Base-by-base conservation (phyloP, 176 grass and related monocot genomes). In the Pontederia crassipes region DNA sequence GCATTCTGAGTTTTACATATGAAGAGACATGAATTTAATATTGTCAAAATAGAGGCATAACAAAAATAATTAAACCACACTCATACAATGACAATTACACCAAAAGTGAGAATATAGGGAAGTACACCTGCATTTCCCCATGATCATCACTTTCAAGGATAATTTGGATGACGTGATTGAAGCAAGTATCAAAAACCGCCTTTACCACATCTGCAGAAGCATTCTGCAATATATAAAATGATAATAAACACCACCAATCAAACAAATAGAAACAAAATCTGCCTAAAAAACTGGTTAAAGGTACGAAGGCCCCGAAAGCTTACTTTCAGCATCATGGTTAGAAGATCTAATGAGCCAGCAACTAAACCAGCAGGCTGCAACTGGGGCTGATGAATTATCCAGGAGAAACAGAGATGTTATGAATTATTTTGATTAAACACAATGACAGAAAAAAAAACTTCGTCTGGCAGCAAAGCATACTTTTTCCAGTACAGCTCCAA, bases 91-190 rank as follows among this genome's bases (percentile, higher is more conserved):
- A 57, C 40, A 49, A 57, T 46, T 61, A 35, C 26, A 52, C 16
- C 47, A 6, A 56, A 71, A 65, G 10, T 46, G 48, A 51, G 35
- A 11, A 17, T 54, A 8, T 57, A 54, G 10, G 10, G 55, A 68
- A 54, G 52, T 66, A 68, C 82, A 88, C 92, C 83, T 97, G 92
- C 92, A 97, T 90, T 79, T 85, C 87, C 78, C 75, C 84, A 72
- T 97, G 92, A 78, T 97, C 87, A 58, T 97, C 81, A 74, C 87
- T 91, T 88, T 97, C 73, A 67, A 97, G 78, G 74, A 85, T 66
- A 72, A 97, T 88, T 72, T 85, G 87, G 78, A 91, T 79, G 46
- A 72, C 84, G 50, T 69, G 80, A 82, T 70, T 84, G 29, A 97
- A 97, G 84, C 92, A 91, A 63, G 71, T 79, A 45, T 91, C 92